Conservation (phyloP, 2,329 filamentous ascomycete species). For the Ophiostoma novo-ulmi region DNA sequence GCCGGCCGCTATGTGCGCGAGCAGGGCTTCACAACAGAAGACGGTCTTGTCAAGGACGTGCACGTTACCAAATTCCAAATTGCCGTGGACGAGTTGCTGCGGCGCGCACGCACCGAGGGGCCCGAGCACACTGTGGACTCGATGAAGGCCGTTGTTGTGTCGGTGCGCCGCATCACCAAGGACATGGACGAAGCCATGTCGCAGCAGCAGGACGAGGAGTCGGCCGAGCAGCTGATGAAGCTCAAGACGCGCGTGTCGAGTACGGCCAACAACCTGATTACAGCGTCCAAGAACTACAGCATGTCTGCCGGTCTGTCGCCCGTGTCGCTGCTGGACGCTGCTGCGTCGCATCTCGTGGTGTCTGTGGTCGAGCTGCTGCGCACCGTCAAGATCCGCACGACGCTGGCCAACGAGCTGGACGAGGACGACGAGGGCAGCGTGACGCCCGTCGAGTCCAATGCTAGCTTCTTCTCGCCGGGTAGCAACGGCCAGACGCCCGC, state of each 20-base stretch:
- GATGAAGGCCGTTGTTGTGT: conserved; percentile 80
- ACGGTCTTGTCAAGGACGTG: conserved; percentile 81
- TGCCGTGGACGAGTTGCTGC: conserved; percentile 83
- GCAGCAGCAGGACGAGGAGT: conserved; percentile 44
- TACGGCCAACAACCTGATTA: conserved; percentile 93
- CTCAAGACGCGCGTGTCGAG: conserved; percentile 80
- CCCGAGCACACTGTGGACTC: conserved; percentile 71
- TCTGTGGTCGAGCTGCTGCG: conserved; percentile 82
- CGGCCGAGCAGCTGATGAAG: conserved; percentile 57
- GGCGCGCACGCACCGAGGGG: conserved; percentile 66
- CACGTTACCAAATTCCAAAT: conserved; percentile 95
- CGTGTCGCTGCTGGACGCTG: conserved; percentile 88
- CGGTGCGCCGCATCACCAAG: conserved; percentile 77
- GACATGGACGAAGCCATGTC: conserved; percentile 61
- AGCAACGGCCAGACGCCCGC: conserved; percentile 33
- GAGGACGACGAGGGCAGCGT: conserved; percentile 65
- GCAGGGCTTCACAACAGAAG: conserved; percentile 61
- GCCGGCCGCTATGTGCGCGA: conserved; percentile 62
- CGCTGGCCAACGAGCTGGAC: conserved; percentile 69
- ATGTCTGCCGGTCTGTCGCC: conserved; percentile 78
- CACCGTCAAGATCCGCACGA: conserved; percentile 74
- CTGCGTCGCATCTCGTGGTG: conserved; percentile 81
- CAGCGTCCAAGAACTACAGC: conserved; percentile 86
- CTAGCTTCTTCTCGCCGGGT: conserved; percentile 60
- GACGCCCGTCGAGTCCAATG: conserved; percentile 59